These are phyloP conservation scores for Cercospora janseana DNA, from an alignment of 2,329 filamentous ascomycete genomes.

Conservation along the genomic window DNA sequence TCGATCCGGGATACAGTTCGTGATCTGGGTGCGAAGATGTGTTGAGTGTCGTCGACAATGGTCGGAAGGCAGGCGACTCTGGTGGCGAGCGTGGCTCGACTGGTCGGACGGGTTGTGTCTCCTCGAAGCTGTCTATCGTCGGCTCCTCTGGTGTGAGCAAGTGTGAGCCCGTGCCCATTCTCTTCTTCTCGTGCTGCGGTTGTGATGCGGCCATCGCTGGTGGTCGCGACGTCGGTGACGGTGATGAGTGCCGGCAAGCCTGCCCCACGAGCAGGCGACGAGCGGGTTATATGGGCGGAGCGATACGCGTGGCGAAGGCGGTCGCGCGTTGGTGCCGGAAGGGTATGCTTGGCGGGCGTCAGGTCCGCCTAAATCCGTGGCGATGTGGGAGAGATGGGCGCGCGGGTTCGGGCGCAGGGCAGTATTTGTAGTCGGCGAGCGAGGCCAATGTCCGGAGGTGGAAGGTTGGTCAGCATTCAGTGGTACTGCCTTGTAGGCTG, in stretches of 20 bases:
- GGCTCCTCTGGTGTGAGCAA: slow-evolving; percentile 28
- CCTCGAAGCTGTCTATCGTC: slow-evolving; percentile 23
- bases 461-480: slow-evolving; percentile 7
- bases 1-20: slow-evolving; percentile 23
- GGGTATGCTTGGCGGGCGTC: slow-evolving; percentile 20
- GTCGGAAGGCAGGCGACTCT: slow-evolving; percentile 25
- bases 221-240: slow-evolving; percentile 6
- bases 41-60: slow-evolving; percentile 15
- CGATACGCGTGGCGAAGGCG: slow-evolving; percentile 22
- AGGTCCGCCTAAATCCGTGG: slow-evolving; percentile 26
- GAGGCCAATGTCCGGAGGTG: neutral
- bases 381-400: slow-evolving; percentile 3
- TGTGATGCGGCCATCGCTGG: slow-evolving; percentile 22
- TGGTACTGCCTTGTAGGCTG: slow-evolving; percentile 10
- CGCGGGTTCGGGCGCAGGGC: slow-evolving; percentile 3
- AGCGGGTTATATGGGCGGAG: slow-evolving; percentile 18
- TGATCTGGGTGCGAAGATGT: slow-evolving; percentile 22
- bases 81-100: slow-evolving; percentile 24
- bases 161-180: slow-evolving; percentile 18
- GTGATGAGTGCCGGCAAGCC: slow-evolving; percentile 2
- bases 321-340: slow-evolving; percentile 20
- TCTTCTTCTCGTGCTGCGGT: slow-evolving; percentile 19
- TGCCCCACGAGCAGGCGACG: slow-evolving; percentile 13
- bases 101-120: slow-evolving; percentile 9
- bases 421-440: slow-evolving; percentile 3